phyloP scores from a whole-genome alignment of 306 rosid species.

The Sphenostylis stenocarpa region DNA sequence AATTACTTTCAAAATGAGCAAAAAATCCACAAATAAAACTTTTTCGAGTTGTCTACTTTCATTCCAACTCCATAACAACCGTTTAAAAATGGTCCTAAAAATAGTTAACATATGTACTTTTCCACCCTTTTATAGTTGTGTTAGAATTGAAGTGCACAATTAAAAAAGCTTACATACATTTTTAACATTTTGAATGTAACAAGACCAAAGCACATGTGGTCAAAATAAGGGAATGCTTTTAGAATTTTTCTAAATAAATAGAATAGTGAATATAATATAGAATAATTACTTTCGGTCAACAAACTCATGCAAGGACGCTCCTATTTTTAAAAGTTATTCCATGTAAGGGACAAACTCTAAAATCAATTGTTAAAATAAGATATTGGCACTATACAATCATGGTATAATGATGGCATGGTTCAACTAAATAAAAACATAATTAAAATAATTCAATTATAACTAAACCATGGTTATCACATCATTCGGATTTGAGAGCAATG shows the following conservation, averaged over 20 bases:
- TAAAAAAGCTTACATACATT: background rate
- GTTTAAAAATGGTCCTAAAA: background rate
- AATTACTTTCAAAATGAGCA: background rate
- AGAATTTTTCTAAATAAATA: background rate
- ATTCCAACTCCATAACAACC: background rate
- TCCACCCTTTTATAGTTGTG: background rate
- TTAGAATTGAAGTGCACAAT: background rate
- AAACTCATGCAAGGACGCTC: slow-evolving; percentile 86
- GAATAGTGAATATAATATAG: slow-evolving; percentile 15
- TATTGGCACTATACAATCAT: slow-evolving; percentile 27
- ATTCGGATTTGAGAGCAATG: slow-evolving; percentile 14
- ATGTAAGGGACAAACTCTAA: slow-evolving; percentile 88
- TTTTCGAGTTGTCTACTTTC: background rate
- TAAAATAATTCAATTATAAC: background rate
- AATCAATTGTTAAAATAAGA: slow-evolving; percentile 66
- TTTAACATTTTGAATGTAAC: background rate
- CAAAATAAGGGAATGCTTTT: background rate
- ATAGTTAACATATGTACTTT: background rate
- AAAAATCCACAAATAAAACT: background rate
- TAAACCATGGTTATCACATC: background rate
- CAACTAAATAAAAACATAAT: slow-evolving; percentile 11
- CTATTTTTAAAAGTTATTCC: slow-evolving; percentile 83
- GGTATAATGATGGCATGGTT: too few species aligned
- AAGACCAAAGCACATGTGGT: background rate
- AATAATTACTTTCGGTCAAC: slow-evolving; percentile 90